These are phyloP conservation scores for Leccinum subfulvum DNA, from an alignment of 1,284 basidiomycete species.

Conservation along the genomic window DNA sequence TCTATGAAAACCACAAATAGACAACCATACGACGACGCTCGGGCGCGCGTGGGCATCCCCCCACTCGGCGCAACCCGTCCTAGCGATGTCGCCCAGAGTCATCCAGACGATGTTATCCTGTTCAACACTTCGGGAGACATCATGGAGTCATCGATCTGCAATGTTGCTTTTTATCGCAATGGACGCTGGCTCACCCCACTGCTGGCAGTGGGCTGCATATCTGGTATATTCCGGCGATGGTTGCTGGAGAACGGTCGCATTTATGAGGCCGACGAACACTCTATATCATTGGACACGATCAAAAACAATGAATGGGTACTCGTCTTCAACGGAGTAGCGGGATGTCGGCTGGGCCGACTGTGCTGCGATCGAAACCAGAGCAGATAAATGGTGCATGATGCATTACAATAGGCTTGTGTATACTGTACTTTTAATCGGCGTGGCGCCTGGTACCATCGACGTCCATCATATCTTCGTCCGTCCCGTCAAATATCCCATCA, in stretches of 20 bases:
- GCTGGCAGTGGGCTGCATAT: conserved; percentile 59
- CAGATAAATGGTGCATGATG: background rate
- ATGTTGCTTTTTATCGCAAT: conserved; percentile 61
- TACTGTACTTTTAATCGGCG: conserved; percentile 18
- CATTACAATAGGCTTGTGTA: conserved; percentile 6
- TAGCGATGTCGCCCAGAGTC: conserved; percentile 1
- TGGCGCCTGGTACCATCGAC: conserved; percentile 31
- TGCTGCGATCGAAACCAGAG: background rate
- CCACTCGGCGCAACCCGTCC: conserved; percentile 22
- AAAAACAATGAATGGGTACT: conserved; percentile 60
- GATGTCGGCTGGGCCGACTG: conserved; percentile 56
- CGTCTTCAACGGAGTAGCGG: conserved; percentile 68
- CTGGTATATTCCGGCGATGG: conserved; percentile 65
- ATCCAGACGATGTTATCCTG: conserved; percentile 60
- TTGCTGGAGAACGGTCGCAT: conserved; percentile 59
- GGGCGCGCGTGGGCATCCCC: conserved; percentile 50
- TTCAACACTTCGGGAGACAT: conserved; percentile 50
- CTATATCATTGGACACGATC: conserved; percentile 45
- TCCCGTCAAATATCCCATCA: conserved; percentile 60
- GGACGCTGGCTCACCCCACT: conserved; percentile 65
- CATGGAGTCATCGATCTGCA: conserved; percentile 68
- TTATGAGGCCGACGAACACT: conserved; percentile 41
- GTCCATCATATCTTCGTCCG: conserved; percentile 45
- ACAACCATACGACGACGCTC: conserved; percentile 57
- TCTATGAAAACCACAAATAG: conserved; percentile 69